Percentiles rank a stretch among this genome's conserved stretches.
Evolutionary conservation across 768 basidiomycete genomes (phyloP).

Genomic region (Roridomyces roridus): DNA sequence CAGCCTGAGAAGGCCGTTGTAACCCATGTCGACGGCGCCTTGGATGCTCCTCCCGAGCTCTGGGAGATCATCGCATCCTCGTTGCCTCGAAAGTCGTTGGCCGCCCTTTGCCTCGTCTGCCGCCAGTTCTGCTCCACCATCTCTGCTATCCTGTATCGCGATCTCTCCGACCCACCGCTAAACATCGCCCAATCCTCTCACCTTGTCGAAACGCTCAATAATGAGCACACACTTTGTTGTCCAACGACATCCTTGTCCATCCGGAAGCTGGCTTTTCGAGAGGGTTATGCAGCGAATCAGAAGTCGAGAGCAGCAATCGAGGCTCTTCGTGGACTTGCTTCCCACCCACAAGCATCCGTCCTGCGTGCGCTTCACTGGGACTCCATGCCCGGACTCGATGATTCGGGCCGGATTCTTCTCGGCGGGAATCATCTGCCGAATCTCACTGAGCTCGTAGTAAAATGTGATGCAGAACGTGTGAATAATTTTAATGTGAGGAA

Average conservation of each 20-base stretch:
- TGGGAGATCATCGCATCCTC: constrained; percentile 6
- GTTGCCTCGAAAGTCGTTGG: constrained; percentile 3
- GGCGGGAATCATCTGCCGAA: background rate
- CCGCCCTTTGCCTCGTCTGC: constrained; percentile 13
- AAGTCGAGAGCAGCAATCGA: no score
- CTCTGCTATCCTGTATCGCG: background rate
- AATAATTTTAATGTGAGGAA: constrained; percentile 2
- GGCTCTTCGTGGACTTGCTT: background rate
- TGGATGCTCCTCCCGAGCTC: constrained; percentile 1
- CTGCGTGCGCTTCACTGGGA: constrained; percentile 9
- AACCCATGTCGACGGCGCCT: no score
- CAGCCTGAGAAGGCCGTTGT: no score
- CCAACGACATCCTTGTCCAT: no score
- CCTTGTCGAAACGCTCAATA: background rate
- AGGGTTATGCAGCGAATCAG: no score
- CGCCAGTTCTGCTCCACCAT: background rate
- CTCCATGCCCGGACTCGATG: background rate
- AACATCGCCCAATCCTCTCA: background rate
- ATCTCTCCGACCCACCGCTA: background rate
- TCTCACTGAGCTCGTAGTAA: constrained; percentile 3
- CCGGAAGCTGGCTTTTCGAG: no score
- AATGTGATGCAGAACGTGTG: background rate
- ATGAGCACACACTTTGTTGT: background rate
- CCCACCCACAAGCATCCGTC: background rate
- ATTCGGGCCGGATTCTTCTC: background rate